Base-by-base conservation (phyloP, 2,329 filamentous ascomycete genomes). In the Aspergillus tubingensis region DNA sequence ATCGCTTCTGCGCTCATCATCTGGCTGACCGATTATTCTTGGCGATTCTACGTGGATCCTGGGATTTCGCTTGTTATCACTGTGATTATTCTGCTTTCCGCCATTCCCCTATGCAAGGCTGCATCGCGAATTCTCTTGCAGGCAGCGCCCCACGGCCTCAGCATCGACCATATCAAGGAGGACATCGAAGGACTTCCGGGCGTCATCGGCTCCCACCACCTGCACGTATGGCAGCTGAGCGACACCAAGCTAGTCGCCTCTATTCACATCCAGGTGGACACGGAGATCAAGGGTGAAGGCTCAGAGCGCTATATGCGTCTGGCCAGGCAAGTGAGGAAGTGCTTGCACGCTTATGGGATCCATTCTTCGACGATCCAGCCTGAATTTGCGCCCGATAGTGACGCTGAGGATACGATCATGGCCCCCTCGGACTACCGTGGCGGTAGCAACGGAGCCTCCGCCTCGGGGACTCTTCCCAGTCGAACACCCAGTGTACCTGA, bases 351-450 rank as follows among this genome's bases (percentile, higher is more conserved):
- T 38, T 97, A 96, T 69, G 94, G 95, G 58, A 98, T 99, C 66
- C 95, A 99, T 80, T 96, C 91, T 39, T 94, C 92, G 38, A 99
- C 95, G 11, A 98, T 99, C 68, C 95, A 99, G 77, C 95, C 95
- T 5, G 95, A 99, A 76, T 99, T 82, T 51, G 67, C 72, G 8
- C 76, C 74, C 1, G 75, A 72, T 5, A 76, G 70, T 58, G 76
- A 79, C 36, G 51, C 48, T 3, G 76, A 76, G 51, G 74, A 75
- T 11, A 67, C 63, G 44, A 58, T 66, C 7, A 52, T 41, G 13
- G 62, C 62, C n/a, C 57, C 66, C 11, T 69, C 72, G 0, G 65
- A 69, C 2, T 69, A 67, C 8, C 63, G 66, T 13, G 48, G 54
- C 4, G 68, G 67, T 13, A 44, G 41, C 19, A 44, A 11, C n/a